Evolutionary conservation across 768 basidiomycete genomes (phyloP).

Genomic region (Postia placenta): DNA sequence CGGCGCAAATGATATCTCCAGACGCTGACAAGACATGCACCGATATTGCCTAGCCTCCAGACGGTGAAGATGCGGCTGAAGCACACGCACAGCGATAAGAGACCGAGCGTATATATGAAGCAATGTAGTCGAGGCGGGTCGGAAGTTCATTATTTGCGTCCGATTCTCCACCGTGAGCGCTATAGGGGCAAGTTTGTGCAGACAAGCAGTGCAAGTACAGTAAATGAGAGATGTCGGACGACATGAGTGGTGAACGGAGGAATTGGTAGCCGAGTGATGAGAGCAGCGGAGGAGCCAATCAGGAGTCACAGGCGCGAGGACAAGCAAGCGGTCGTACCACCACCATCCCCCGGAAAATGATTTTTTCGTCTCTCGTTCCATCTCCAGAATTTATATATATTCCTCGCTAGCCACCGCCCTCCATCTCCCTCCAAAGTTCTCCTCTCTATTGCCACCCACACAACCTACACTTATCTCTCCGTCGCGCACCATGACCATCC

Average conservation of each 20-base stretch:
- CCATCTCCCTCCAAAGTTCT: constrained; percentile 1
- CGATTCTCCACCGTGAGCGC: too few species aligned
- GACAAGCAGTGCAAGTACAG: too few species aligned
- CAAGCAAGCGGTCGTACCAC: constrained; percentile 21
- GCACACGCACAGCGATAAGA: background rate
- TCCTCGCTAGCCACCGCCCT: constrained; percentile 7
- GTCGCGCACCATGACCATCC: constrained; percentile 21
- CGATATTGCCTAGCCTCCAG: too few species aligned
- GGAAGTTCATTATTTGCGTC: too few species aligned
- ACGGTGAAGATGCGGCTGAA: background rate
- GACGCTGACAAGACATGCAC: background rate
- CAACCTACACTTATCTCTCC: background rate
- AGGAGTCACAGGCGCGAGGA: constrained; percentile 1
- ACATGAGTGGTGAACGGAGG: too few species aligned
- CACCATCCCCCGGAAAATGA: constrained; percentile 15
- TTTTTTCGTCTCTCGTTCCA: constrained; percentile 21
- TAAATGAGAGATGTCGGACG: too few species aligned
- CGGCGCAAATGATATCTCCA: background rate
- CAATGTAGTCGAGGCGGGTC: too few species aligned
- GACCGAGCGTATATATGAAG: too few species aligned
- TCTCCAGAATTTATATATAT: constrained; percentile 18
- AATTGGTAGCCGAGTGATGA: too few species aligned
- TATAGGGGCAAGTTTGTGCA: too few species aligned
- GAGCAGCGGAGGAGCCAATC: constrained; percentile 3
- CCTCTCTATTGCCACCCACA: constrained; percentile 8